Evolutionary conservation across 148 eudicot species (phyloP).

Genomic region (Amaranthus hypochondriacus): DNA sequence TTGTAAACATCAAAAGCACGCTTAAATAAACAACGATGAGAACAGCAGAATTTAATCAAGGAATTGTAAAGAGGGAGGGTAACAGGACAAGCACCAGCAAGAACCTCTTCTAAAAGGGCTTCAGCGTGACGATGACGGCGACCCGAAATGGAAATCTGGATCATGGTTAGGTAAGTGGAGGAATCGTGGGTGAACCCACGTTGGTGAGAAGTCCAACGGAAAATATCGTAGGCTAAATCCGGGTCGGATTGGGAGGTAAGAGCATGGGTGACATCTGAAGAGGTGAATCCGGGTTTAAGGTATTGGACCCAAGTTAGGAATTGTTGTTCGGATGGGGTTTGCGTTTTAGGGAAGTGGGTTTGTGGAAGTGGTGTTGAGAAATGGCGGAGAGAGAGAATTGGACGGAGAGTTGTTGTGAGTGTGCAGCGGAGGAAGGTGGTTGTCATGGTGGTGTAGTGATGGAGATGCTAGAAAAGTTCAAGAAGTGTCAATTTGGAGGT

Average conservation of each 20-base stretch:
- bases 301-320: constrained; percentile 66
- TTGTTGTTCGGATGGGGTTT: constrained; percentile 62
- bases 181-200: constrained; percentile 63
- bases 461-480: neutral
- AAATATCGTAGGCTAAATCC: constrained; percentile 82
- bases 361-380: constrained; percentile 16
- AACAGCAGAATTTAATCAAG: constrained; percentile 58
- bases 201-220: constrained; percentile 81
- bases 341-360: constrained; percentile 33
- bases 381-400: constrained; percentile 18
- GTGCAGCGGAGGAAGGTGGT: constrained; percentile 24
- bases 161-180: constrained; percentile 65
- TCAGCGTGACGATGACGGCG: constrained; percentile 52
- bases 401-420: constrained; percentile 11
- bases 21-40: constrained; percentile 48
- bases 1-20: constrained; percentile 79
- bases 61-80: constrained; percentile 56
- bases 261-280: constrained; percentile 55
- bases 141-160: constrained; percentile 40
- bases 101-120: constrained; percentile 61
- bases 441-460: constrained; percentile 24
- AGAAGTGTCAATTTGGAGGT: neutral
- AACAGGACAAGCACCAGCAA: constrained; percentile 73
- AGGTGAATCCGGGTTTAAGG: constrained; percentile 81
- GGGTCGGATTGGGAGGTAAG: constrained; percentile 63